phyloP scores from a whole-genome alignment of 2,329 filamentous ascomycete species.

The Colletotrichum simmondsii region DNA sequence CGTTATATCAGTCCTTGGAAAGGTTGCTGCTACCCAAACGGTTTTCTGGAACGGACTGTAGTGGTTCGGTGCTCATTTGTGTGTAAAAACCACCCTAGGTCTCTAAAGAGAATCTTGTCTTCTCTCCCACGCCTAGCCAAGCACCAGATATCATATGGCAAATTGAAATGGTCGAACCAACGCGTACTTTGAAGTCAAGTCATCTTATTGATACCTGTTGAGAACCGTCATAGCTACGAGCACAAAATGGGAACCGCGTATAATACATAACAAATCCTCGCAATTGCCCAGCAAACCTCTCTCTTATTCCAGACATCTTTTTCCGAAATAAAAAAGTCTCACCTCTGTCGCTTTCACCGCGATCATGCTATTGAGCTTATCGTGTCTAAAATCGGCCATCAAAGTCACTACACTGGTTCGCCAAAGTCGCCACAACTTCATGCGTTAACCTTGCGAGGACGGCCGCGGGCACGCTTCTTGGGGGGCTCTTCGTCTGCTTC shows the following conservation, averaged over 20 bases:
- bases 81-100: background rate
- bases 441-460: conserved; percentile 13
- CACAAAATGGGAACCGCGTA: background rate
- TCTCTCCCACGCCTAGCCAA: background rate
- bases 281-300: background rate
- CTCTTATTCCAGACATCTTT: background rate
- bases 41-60: too few relatives aligned
- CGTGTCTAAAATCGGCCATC: background rate
- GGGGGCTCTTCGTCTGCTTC: conserved; percentile 14
- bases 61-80: too few relatives aligned
- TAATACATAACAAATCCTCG: background rate
- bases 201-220: background rate
- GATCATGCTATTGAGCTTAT: background rate
- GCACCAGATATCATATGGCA: background rate
- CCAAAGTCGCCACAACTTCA: background rate
- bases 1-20: too few relatives aligned
- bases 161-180: accelerated
- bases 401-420: background rate
- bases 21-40: too few relatives aligned
- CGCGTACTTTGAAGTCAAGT: background rate
- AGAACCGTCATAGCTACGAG: background rate
- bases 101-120: background rate
- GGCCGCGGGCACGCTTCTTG: conserved; percentile 30
- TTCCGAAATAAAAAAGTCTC: background rate
- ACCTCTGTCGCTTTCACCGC: background rate